Base-by-base conservation (phyloP, 345 rosid genomes). In the Gossypium raimondii region DNA sequence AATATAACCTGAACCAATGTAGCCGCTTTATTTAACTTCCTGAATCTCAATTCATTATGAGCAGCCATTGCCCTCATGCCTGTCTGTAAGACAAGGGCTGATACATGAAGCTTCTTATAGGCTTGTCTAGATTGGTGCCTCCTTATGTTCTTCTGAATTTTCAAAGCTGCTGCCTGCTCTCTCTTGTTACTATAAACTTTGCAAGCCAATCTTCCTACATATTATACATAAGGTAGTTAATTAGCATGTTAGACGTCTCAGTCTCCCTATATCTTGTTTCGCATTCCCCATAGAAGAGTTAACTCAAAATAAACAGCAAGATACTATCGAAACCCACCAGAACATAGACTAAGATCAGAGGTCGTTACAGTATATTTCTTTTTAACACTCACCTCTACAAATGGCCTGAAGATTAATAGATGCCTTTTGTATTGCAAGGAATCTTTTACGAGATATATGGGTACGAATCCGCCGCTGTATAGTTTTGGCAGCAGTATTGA, bases 391-490 rank as follows among this genome's bases (percentile, higher is more conserved):
- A 91, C 97, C 93, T 88, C 97, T 88, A 61, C 92, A 88, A 38
- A 86, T 34, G 69, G 97, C 78, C 76, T 91, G 93, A 65, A 91
- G 68, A 73, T 78, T 65, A 22, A 95, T 53, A 25, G 92, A 70
- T 50, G 97, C 93, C 75, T 83, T 78, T 60, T 87, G 86, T 80
- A 95, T 69, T 67, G 94, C 85, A 78, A 89, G 76, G 75, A 95
- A 95, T 50, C 92, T 80, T 84, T 81, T 93, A 50, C 84, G 92
- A 80, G 96, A 86, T 10, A 79, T 77, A 66, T 91, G 90, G 74
- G 99, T 93, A 20, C 87, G 80, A 66, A 93, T 77, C 0, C 92
- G 88, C 50, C 96, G 78, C 80, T 95, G 99, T 78, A 95, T 88
- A 1, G 81, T 88, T 87, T 85, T 92, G 11, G 99, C 99, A 68